Percentiles rank a stretch among this genome's conserved stretches.
Conservation (phyloP, 2,329 filamentous ascomycete species). For the Graphiopsis chlorocephala region DNA sequence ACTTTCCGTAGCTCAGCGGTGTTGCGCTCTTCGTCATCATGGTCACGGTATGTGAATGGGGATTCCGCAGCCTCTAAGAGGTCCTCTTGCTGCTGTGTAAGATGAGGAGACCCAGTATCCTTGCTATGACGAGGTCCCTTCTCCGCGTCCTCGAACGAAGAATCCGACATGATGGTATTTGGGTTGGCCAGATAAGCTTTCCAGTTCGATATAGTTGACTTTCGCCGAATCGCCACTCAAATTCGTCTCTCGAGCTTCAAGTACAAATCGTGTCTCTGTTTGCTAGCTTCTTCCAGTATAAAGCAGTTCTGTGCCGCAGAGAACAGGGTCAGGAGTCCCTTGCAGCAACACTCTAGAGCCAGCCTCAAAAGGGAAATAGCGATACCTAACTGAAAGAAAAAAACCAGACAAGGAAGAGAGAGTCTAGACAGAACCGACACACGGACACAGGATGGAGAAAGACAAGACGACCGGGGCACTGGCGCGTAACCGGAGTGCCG, state of each 20-base stretch:
- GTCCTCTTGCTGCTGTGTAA: conserved; percentile 19
- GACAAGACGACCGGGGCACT: neutral
- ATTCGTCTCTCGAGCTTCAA: neutral
- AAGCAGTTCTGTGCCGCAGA: neutral
- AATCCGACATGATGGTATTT: conserved; percentile 10
- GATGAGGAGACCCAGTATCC: conserved; percentile 3
- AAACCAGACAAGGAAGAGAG: neutral
- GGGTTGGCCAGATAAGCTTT: neutral
- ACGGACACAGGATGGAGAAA: neutral
- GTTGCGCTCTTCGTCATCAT: conserved; percentile 1
- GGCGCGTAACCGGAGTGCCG: neutral
- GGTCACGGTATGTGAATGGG: conserved; percentile 17
- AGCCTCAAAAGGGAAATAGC: neutral
- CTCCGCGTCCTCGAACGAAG: conserved; percentile 13
- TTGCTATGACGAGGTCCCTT: neutral
- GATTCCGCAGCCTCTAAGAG: conserved; percentile 20
- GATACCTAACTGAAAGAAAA: neutral
- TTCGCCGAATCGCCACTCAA: neutral
- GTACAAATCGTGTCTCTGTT: neutral
- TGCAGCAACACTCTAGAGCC: neutral
- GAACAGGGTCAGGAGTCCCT: neutral
- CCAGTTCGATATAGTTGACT: neutral
- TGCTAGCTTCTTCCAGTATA: neutral
- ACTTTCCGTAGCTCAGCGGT: neutral
- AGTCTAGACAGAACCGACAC: neutral